Evolutionary conservation across 2,329 filamentous ascomycete species (phyloP).

Genomic region (Ceratocystis huliohia): DNA sequence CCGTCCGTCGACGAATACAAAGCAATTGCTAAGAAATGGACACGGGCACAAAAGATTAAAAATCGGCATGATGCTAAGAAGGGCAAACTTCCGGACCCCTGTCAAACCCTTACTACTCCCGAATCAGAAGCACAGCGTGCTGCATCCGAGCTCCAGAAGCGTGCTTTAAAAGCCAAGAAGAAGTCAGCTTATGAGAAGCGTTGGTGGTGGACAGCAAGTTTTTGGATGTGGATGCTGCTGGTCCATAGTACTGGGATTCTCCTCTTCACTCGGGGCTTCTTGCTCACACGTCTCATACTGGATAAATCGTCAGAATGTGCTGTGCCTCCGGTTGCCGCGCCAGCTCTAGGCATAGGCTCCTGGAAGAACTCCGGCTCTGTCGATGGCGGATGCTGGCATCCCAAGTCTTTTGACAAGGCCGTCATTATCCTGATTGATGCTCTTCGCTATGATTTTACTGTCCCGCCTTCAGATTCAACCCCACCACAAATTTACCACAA

Average conservation of each 20-base stretch:
- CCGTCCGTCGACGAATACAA: constrained; percentile 35
- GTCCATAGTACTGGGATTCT: constrained; percentile 73
- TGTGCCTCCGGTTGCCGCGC: constrained; percentile 49
- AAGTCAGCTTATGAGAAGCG: constrained; percentile 35
- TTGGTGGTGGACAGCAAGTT: constrained; percentile 48
- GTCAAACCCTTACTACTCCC: neutral
- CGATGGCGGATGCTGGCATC: constrained; percentile 81
- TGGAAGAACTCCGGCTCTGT: constrained; percentile 34
- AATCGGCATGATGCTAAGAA: constrained; percentile 31
- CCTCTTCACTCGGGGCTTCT: constrained; percentile 89
- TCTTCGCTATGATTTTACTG: constrained; percentile 89
- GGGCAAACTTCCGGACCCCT: neutral
- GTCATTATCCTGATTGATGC: constrained; percentile 87
- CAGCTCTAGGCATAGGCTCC: constrained; percentile 4
- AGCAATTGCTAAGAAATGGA: constrained; percentile 41
- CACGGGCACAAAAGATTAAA: constrained; percentile 39
- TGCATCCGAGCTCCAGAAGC: constrained; percentile 10
- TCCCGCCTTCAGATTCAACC: constrained; percentile 51
- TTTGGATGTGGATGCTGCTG: constrained; percentile 57
- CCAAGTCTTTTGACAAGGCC: constrained; percentile 82
- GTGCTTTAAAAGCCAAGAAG: constrained; percentile 14
- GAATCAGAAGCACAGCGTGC: constrained; percentile 15
- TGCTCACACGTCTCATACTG: constrained; percentile 72
- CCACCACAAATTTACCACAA: constrained; percentile 58
- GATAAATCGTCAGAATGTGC: constrained; percentile 62